These are phyloP conservation scores for Physcomitrium patens DNA, from an alignment of 225 moss, liverwort and hornwort genomes.

Conservation along the genomic window DNA sequence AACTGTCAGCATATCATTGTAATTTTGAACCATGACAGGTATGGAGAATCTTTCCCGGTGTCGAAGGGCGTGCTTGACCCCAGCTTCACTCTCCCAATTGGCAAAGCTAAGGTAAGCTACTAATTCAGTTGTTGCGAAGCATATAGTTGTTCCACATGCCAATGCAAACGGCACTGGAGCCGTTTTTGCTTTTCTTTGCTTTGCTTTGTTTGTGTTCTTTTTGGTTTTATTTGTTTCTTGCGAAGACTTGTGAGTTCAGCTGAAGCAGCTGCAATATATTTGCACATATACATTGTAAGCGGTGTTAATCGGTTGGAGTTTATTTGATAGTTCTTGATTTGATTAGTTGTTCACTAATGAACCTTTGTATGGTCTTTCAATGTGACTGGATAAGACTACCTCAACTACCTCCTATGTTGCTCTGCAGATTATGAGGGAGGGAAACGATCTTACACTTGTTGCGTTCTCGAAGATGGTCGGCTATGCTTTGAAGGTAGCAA, in stretches of 20 bases:
- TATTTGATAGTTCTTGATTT: neutral
- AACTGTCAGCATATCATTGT: too few species aligned
- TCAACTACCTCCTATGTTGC: neutral
- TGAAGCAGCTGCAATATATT: neutral
- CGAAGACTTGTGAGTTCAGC: neutral
- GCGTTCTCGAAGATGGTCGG: constrained; percentile 99
- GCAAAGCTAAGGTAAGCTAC: constrained; percentile 82
- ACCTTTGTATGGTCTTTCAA: neutral
- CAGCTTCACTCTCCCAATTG: constrained; percentile 93
- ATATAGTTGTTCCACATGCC: neutral
- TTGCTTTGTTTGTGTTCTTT: neutral
- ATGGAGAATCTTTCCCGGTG: constrained; percentile 83
- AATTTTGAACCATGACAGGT: constrained; percentile 41
- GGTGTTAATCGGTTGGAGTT: neutral
- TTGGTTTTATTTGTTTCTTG: too few species aligned
- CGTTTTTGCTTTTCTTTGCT: neutral
- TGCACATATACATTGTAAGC: neutral
- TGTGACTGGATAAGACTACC: neutral
- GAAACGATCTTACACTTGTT: constrained; percentile 85
- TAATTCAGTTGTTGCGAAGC: neutral
- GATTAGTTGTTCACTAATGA: neutral
- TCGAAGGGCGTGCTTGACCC: constrained; percentile 91
- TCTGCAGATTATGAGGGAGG: constrained; percentile 73
- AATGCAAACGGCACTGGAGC: neutral
- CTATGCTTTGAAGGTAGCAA: constrained; percentile 68